These are phyloP conservation scores for Penicillium mononematosum DNA, from an alignment of 495 filamentous ascomycete genomes.

Conservation along the genomic window DNA sequence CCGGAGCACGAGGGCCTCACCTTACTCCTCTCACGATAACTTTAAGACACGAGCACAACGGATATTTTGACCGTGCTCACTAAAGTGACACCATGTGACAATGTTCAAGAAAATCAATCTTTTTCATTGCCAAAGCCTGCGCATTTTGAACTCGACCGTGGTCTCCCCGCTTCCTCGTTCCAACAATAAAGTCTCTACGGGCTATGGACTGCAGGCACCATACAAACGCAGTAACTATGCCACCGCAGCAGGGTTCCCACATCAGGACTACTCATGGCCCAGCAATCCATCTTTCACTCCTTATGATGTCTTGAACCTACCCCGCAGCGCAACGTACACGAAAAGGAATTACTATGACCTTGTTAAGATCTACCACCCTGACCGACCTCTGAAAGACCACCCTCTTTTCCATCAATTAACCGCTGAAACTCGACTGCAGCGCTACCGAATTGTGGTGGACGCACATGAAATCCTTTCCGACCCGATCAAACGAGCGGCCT, in stretches of 20 bases:
- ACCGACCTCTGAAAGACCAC: slow-evolving; percentile 58
- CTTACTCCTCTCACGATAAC: slow-evolving; percentile 1
- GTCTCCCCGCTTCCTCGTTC: slow-evolving; percentile 19
- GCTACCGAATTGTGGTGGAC: slow-evolving; percentile 81
- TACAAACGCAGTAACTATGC: slow-evolving; percentile 30
- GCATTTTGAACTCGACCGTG: slow-evolving; percentile 29
- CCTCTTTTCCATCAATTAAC: slow-evolving; percentile 49
- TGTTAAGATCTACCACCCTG: slow-evolving; percentile 94
- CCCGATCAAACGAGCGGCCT: slow-evolving; percentile 70
- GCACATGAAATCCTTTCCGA: slow-evolving; percentile 92
- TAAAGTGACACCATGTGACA: slow-evolving; percentile 35
- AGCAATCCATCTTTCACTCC: slow-evolving; percentile 58
- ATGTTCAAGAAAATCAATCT: slow-evolving; percentile 39
- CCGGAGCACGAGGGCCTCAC: slow-evolving; percentile 1
- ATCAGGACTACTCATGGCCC: slow-evolving; percentile 39
- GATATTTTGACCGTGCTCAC: slow-evolving; percentile 17
- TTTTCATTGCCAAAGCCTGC: slow-evolving; percentile 28
- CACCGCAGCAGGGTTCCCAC: slow-evolving; percentile 27
- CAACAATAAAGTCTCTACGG: not conserved
- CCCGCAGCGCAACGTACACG: slow-evolving; percentile 64
- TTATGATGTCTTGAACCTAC: slow-evolving; percentile 80
- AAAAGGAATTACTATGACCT: slow-evolving; percentile 84
- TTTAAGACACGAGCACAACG: slow-evolving; percentile 16
- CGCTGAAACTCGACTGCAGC: slow-evolving; percentile 64
- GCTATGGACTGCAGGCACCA: slow-evolving; percentile 1